phyloP scores from a whole-genome alignment of 2,329 filamentous ascomycete genomes.

The Fusarium cicatricum region DNA sequence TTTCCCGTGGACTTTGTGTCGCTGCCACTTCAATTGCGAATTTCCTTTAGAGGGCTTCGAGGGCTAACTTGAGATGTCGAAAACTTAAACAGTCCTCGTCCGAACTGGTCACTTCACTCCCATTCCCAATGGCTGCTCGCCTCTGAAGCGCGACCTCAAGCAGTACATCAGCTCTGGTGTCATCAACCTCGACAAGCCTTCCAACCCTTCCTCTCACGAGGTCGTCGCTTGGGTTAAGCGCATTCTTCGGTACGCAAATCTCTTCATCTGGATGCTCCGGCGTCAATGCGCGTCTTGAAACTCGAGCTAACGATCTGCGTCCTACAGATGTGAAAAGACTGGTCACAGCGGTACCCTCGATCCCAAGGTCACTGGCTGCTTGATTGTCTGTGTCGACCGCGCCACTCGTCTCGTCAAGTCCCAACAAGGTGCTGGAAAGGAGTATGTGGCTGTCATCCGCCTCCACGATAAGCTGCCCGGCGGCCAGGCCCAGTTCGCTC shows the following conservation, averaged over 20 bases:
- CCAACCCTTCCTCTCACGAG: constrained; percentile 97
- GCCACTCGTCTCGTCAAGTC: constrained; percentile 98
- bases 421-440: constrained; percentile 98
- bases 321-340: constrained; percentile 76
- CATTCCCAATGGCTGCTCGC: constrained; percentile 91
- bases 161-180: constrained; percentile 97
- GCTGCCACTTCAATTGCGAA: constrained; percentile 13
- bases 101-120: constrained; percentile 97
- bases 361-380: constrained; percentile 95
- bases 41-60: constrained; percentile 2
- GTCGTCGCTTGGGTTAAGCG: constrained; percentile 99
- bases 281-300: constrained; percentile 21
- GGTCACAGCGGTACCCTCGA: constrained; percentile 98
- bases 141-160: constrained; percentile 93
- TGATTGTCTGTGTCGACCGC: constrained; percentile 95
- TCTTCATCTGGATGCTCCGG: constrained; percentile 3
- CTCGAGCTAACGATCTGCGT: constrained; percentile 12
- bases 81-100: constrained; percentile 74
- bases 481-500: constrained; percentile 89
- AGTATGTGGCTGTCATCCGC: constrained; percentile 95
- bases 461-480: constrained; percentile 95
- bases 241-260: constrained; percentile 76
- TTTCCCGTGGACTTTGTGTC: background rate
- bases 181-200: constrained; percentile 88
- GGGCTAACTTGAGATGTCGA: constrained; percentile 30